A percentile compares a stretch with the other conserved stretches of the same genome.
phyloP scores from a whole-genome alignment of 345 rosid genomes.

The Ailanthus altissimus region DNA sequence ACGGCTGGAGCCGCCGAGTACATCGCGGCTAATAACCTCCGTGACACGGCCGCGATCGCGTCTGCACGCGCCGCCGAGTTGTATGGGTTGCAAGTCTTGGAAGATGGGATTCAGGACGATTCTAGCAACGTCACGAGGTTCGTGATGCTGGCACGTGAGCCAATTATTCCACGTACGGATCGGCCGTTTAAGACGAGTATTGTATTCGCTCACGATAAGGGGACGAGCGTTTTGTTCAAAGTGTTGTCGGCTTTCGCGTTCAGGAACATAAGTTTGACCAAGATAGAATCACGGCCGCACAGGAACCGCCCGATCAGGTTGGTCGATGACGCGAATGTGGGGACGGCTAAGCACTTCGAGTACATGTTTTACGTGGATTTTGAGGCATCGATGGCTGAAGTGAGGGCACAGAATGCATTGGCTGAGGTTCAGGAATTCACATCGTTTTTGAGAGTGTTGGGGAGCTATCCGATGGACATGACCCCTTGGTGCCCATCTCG shows the following conservation, averaged over 20 bases:
- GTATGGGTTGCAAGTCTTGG: slow-evolving; percentile 73
- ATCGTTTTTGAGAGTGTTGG: slow-evolving; percentile 90
- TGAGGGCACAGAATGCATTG: slow-evolving; percentile 91
- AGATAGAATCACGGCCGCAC: slow-evolving; percentile 96
- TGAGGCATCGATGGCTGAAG: slow-evolving; percentile 96
- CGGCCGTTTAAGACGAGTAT: slow-evolving; percentile 97
- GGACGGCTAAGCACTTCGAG: slow-evolving; percentile 91
- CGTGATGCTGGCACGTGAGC: slow-evolving; percentile 95
- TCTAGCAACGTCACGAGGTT: slow-evolving; percentile 90
- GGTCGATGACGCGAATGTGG: slow-evolving; percentile 72
- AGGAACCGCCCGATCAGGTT: slow-evolving; percentile 72
- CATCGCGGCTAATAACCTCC: slow-evolving; percentile 65
- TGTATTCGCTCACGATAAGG: slow-evolving; percentile 94
- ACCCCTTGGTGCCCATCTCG: slow-evolving; percentile 83
- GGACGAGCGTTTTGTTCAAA: slow-evolving; percentile 88
- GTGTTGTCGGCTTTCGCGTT: slow-evolving; percentile 93
- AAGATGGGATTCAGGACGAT: slow-evolving; percentile 92
- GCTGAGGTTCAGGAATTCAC: slow-evolving; percentile 99
- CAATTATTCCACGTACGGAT: slow-evolving; percentile 89
- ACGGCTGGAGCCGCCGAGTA: slow-evolving; percentile 94
- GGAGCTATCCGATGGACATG: slow-evolving; percentile 99
- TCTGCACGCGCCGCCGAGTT: slow-evolving; percentile 92
- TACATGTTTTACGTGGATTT: slow-evolving; percentile 89
- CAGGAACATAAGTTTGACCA: slow-evolving; percentile 81
- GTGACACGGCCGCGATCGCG: slow-evolving; percentile 89